Base-by-base conservation (phyloP, 2,329 filamentous ascomycete species). In the Metarhizium album region DNA sequence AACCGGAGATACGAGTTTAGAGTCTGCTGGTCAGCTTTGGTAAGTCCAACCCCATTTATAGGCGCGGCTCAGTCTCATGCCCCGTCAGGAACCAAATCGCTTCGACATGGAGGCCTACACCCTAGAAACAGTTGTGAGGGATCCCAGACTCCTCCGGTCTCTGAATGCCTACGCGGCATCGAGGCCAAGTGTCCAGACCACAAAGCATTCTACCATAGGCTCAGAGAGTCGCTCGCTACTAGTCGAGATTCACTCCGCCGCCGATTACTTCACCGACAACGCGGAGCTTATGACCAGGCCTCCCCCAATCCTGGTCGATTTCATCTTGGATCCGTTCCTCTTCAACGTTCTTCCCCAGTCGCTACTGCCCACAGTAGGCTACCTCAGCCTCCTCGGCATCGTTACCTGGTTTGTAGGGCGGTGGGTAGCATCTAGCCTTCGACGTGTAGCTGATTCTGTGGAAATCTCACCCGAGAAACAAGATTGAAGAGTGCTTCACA, bases 1-100 rank as follows among this genome's bases (percentile, higher is more conserved):
- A 80, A 81, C 11, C 84, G 85, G 61, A 79, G 90, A 57, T 96
- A 97, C 74, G 93, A 98, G 72, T 78, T 95, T 46, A 83, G 93
- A 50, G 76, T 96, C 53, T 97, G 91, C 70, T 98, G 91, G 90
- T 77, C 89, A 53, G 93, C 93, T 40, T 35, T 35, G 33, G 33
- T 35, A 35, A 35, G 33, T 35, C 7, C 33, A 35, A 35, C 16
- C 29, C 11, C 29, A 31, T 11, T 5, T 31, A 5, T 11, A 29
- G 27, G 7, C 27, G 7, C 11, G 27, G 27, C 27, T 9, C 27
- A 29, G 27, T 38, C 35, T 54, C 13, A 42, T 31, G 45, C 31
- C 33, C n/a, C 13, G n/a, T 13, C 29, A 96, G 90, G 86, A 95
- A 83, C 91, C 91, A 43, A 95, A 90, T 1, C 71, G 77, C 23